phyloP scores from a whole-genome alignment of 371 early-diverging fungal species.

The Lichtheimia corymbifera region DNA sequence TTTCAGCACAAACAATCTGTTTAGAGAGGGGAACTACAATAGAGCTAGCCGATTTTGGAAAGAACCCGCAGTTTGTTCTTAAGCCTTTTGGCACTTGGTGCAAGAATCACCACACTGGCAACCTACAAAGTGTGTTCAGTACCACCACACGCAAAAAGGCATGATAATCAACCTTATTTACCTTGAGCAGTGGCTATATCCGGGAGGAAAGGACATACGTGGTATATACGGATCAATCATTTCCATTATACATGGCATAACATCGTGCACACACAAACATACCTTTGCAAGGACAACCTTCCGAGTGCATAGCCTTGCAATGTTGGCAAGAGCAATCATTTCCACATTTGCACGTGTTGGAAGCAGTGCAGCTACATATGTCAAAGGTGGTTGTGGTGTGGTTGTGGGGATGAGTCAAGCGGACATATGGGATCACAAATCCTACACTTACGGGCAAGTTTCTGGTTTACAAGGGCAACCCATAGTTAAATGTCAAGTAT shows the following conservation, averaged over 20 bases:
- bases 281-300: conserved; percentile 9
- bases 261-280: not conserved
- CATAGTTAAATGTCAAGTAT: not conserved
- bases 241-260: not conserved
- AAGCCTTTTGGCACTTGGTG: conserved; percentile 1
- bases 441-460: not conserved
- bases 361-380: not conserved
- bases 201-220: not conserved
- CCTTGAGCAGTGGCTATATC: conserved; percentile 8
- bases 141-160: not conserved
- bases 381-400: not conserved
- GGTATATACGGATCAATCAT: not conserved
- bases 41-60: not conserved
- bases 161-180: conserved; percentile 1
- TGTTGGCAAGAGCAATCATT: conserved; percentile 4
- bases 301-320: conserved; percentile 8
- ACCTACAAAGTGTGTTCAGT: not conserved
- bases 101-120: not conserved
- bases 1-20: conserved; percentile 2
- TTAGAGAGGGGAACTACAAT: conserved; percentile 1
- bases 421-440: not conserved
- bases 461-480: conserved; percentile 10
- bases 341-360: conserved; percentile 8
- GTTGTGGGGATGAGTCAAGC: not conserved
- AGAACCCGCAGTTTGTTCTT: conserved; percentile 1